Evolutionary conservation across 2,329 filamentous ascomycete genomes (phyloP).

Genomic region (Plectosphaerella plurivora): DNA sequence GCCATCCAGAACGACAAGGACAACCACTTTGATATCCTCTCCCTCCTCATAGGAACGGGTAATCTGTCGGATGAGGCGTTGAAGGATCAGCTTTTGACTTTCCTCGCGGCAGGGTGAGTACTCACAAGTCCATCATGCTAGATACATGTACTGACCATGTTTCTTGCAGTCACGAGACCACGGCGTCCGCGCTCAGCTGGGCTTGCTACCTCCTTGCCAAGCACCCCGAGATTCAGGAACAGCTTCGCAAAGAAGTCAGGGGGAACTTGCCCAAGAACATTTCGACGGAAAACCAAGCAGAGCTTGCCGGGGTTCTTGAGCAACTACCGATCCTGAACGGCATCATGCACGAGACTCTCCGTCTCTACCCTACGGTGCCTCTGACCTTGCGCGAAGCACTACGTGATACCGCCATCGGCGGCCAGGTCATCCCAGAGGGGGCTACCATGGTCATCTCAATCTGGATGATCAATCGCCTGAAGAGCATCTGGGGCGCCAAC

Average conservation of each 20-base stretch:
- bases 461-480: constrained; percentile 58
- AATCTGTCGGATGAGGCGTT: constrained; percentile 48
- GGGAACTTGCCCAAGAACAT: constrained; percentile 32
- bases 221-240: constrained; percentile 51
- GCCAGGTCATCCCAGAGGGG: constrained; percentile 58
- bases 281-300: constrained; percentile 4
- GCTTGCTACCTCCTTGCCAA: constrained; percentile 55
- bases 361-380: constrained; percentile 63
- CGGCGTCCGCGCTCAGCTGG: constrained; percentile 60
- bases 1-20: constrained; percentile 37
- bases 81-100: constrained; percentile 51
- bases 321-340: constrained; percentile 65
- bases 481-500: constrained; percentile 62
- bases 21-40: constrained; percentile 61
- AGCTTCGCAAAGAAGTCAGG: constrained; percentile 57
- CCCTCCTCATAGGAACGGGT: constrained; percentile 44
- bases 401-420: constrained; percentile 50
- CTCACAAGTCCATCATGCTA: constrained; percentile 4
- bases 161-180: constrained; percentile 55
- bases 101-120: constrained; percentile 47
- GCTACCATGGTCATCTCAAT: constrained; percentile 56
- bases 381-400: constrained; percentile 57
- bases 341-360: constrained; percentile 63
- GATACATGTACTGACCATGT: neutral
- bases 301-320: constrained; percentile 51